phyloP scores from a whole-genome alignment of 1,284 basidiomycete species.

The Ustilago esculenta region DNA sequence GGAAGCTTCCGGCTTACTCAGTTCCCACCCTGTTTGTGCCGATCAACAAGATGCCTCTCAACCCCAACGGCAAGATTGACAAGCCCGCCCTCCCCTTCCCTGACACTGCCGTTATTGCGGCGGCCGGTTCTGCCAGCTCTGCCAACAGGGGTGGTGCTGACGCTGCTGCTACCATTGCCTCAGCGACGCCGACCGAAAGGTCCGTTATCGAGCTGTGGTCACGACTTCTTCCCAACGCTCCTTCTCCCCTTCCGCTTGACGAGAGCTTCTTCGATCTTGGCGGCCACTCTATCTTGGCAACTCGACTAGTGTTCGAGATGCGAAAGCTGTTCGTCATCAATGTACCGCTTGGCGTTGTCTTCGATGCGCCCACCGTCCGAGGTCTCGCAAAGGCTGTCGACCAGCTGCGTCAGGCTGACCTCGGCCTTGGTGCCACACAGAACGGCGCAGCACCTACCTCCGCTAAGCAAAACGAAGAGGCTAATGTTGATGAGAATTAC shows the following conservation, averaged over 20 bases:
- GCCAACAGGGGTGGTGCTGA: slow-evolving; percentile 20
- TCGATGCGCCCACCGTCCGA: slow-evolving; percentile 86
- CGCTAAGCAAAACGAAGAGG: slow-evolving; percentile 53
- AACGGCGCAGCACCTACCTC: slow-evolving; percentile 8
- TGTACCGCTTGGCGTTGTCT: slow-evolving; percentile 90
- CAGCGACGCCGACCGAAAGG: slow-evolving; percentile 77
- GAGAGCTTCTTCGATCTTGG: slow-evolving; percentile 99
- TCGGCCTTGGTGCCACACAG: slow-evolving; percentile 74
- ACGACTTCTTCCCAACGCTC: slow-evolving; percentile 81
- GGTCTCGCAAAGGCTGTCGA: slow-evolving; percentile 86
- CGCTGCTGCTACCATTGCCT: slow-evolving; percentile 39
- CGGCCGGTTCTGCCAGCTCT: slow-evolving; percentile 25
- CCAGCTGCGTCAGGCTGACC: slow-evolving; percentile 78
- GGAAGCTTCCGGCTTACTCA: slow-evolving; percentile 82
- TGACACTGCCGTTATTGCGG: slow-evolving; percentile 81
- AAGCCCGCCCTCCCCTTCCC: slow-evolving; percentile 99
- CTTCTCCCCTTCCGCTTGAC: slow-evolving; percentile 81
- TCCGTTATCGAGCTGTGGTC: slow-evolving; percentile 82
- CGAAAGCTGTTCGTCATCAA: slow-evolving; percentile 91
- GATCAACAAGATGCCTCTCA: slow-evolving; percentile 92
- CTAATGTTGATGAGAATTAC: slow-evolving; percentile 72
- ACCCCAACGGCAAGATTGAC: slow-evolving; percentile 99
- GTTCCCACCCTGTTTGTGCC: slow-evolving; percentile 76
- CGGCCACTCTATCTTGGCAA: slow-evolving; percentile 97
- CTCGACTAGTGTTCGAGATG: slow-evolving; percentile 94